phyloP scores from a whole-genome alignment of 768 basidiomycete species.

The Pulveroboletus sp. region DNA sequence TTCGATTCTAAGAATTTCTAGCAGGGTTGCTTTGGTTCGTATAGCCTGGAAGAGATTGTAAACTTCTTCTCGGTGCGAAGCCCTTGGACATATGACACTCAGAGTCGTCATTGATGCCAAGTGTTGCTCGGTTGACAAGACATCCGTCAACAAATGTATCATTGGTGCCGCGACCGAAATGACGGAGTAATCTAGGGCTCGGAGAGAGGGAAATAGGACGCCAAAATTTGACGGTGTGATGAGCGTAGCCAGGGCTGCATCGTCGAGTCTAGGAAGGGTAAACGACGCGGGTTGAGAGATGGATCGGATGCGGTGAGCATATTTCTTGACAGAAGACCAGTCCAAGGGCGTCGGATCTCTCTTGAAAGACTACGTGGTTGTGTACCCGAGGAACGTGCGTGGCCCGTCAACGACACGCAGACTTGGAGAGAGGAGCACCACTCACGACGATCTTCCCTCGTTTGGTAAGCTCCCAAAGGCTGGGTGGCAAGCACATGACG shows the following conservation, averaged over 20 bases:
- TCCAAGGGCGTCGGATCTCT: constrained; percentile 17
- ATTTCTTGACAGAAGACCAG: constrained; percentile 21
- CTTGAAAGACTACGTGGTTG: constrained; percentile 14
- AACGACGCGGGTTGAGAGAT: constrained; percentile 24
- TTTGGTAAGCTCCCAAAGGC: constrained; percentile 21
- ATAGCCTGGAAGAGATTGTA: constrained; percentile 22
- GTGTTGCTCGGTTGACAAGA: constrained; percentile 17
- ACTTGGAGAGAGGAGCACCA: not conserved
- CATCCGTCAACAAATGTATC: constrained; percentile 14
- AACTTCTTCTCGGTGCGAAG: constrained; percentile 14
- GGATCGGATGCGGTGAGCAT: constrained; percentile 21
- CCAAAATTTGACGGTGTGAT: constrained; percentile 20
- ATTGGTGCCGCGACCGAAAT: constrained; percentile 20
- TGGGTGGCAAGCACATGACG: constrained; percentile 25
- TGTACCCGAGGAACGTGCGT: not conserved
- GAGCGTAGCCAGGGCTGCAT: constrained; percentile 18
- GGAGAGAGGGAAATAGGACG: constrained; percentile 22
- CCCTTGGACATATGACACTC: constrained; percentile 23
- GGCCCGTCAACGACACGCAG: not conserved
- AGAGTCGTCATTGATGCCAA: constrained; percentile 19
- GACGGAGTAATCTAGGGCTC: constrained; percentile 25
- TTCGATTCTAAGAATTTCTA: constrained; percentile 20
- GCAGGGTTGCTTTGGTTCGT: constrained; percentile 14
- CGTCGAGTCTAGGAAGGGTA: constrained; percentile 22
- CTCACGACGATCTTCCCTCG: constrained; percentile 22